Conservation (phyloP, 108 stramenopile species). For the Parietichytrium sp. region DNA sequence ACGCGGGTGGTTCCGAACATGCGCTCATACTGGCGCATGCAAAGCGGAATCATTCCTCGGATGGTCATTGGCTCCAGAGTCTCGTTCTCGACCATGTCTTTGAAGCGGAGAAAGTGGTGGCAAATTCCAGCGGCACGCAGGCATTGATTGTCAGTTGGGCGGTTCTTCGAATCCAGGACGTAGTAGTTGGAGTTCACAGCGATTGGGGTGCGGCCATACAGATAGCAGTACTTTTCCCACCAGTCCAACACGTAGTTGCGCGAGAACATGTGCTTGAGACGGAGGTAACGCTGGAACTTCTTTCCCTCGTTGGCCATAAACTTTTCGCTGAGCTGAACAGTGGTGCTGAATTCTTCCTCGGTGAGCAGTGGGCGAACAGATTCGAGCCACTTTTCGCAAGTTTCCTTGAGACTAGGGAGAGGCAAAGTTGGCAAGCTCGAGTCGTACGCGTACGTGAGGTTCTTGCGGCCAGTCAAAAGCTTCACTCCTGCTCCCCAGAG, state of each 20-base stretch:
- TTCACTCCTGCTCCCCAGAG: neutral
- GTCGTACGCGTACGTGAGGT: slow-evolving; percentile 40
- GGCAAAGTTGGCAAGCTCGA: slow-evolving; percentile 31
- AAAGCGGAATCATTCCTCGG: slow-evolving; percentile 10
- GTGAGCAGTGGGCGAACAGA: neutral
- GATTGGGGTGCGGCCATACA: slow-evolving; percentile 26
- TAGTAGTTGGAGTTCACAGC: slow-evolving; percentile 46
- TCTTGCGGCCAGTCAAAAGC: slow-evolving; percentile 33
- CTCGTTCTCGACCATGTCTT: slow-evolving; percentile 4
- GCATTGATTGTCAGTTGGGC: neutral
- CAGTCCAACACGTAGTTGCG: slow-evolving; percentile 45
- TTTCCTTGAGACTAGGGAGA: slow-evolving; percentile 35
- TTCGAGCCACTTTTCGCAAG: neutral
- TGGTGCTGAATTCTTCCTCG: slow-evolving; percentile 10
- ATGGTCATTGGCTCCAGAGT: slow-evolving; percentile 18
- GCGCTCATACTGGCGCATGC: slow-evolving; percentile 43
- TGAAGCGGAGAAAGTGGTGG: slow-evolving; percentile 35
- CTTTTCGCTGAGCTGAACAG: neutral
- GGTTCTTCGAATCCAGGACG: slow-evolving; percentile 10
- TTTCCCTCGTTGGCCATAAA: slow-evolving; percentile 43
- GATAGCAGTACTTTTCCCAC: slow-evolving; percentile 45
- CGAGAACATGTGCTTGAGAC: neutral
- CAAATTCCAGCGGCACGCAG: slow-evolving; percentile 2
- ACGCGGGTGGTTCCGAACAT: slow-evolving; percentile 44
- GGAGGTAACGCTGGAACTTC: slow-evolving; percentile 40